Base-by-base conservation (phyloP, 495 filamentous ascomycete genomes). In the Bombardia bombarda region DNA sequence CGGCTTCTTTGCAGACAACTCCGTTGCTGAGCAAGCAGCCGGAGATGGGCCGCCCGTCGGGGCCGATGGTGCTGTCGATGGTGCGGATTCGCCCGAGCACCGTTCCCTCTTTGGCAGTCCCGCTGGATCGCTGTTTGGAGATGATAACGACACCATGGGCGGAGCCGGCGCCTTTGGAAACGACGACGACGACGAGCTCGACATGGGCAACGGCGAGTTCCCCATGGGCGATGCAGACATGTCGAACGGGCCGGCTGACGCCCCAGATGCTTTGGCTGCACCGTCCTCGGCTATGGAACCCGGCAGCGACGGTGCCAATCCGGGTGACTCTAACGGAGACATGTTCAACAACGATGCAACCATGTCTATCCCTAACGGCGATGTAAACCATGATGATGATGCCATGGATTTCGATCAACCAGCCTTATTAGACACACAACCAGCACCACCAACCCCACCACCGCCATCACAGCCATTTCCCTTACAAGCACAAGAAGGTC, bases 181-280 rank as follows among this genome's bases (percentile, higher is more conserved):
- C 17, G 85, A 90, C 33, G 87, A 30, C 34, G 87, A 95, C 50
- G 84, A 93, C 57, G 87, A 90, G 43, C 92, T 95, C 54, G 80
- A 79, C 31, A 83, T 83, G 47, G 43, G 37, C 28, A 33, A 51
- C 38, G 62, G 55, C 1, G 73, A 75, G 42, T 63, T 62, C 10
- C 60, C 67, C 19, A 67, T 60, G 52, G 55, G 45, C 13, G 57
- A 62, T 5, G 31, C 42, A 14, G 52, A 57, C 17, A 35, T 47
- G 34, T 18, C 43, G 3, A 43, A 32, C 4, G 37, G 23, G 2
- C 21, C 42, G 1, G 18, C 30, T 2, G 9, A 10, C 1, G 52
- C 48, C 12, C 36, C 38, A 7, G 31, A n/a, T 12, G 20, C 48
- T n/a, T 21, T 25, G 10, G 37, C 33, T 7, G 17, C 39, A 13